A percentile compares a stretch with the other conserved stretches of the same genome.
phyloP scores from a whole-genome alignment of 345 rosid genomes.

The Corchorus capsularis region DNA sequence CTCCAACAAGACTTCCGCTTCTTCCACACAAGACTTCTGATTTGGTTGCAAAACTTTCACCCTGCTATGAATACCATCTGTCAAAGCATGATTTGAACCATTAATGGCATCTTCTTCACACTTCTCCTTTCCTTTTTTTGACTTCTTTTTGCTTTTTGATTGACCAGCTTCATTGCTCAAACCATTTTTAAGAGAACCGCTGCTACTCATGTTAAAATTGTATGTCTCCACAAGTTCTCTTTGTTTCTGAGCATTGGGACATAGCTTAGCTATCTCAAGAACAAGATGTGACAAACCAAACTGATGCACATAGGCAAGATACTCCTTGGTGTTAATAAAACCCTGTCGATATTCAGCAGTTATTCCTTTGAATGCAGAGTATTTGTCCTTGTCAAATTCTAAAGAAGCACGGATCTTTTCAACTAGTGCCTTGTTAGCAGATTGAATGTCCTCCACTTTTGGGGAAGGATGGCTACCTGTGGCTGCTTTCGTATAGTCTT shows the following conservation, averaged over 20 bases:
- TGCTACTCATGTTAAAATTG: conserved; percentile 39
- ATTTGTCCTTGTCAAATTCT: conserved; percentile 49
- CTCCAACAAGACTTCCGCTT: conserved; percentile 43
- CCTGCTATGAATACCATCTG: conserved; percentile 37
- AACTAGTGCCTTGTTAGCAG: conserved; percentile 61
- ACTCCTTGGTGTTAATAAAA: conserved; percentile 42
- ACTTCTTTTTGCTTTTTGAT: conserved; percentile 23
- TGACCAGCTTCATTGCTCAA: conserved; percentile 19
- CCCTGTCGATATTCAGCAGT: conserved; percentile 59
- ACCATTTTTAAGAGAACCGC: conserved; percentile 28
- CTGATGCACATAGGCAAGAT: conserved; percentile 49
- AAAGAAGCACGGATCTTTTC: conserved; percentile 61
- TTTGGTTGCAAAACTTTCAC: conserved; percentile 43
- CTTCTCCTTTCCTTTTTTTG: conserved; percentile 44
- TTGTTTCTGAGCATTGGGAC: conserved; percentile 60
- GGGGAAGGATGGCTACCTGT: conserved; percentile 26
- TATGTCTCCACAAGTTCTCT: conserved; percentile 52
- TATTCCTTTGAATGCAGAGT: conserved; percentile 50
- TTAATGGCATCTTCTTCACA: conserved; percentile 23
- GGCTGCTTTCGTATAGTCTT: conserved; percentile 22
- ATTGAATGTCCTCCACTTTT: conserved; percentile 47
- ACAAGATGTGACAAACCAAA: conserved; percentile 58
- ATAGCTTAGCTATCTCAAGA: conserved; percentile 60
- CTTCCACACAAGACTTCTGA: conserved; percentile 39
- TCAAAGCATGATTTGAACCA: conserved; percentile 34